Evolutionary conservation across 768 basidiomycete species (phyloP).

Genomic region (Naematelia encephala): DNA sequence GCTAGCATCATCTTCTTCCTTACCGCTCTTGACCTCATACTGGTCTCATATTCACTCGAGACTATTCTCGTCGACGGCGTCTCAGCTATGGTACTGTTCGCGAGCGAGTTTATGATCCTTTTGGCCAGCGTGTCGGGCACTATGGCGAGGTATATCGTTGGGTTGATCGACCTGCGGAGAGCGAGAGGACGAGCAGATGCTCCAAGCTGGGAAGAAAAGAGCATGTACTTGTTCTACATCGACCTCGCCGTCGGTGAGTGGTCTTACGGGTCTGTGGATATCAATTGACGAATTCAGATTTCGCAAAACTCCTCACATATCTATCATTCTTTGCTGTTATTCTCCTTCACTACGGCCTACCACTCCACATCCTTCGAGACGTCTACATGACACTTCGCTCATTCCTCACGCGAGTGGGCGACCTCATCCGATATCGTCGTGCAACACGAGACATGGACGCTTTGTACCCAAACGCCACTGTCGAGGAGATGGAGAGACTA

Average conservation of each 20-base stretch:
- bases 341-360: slow-evolving; percentile 88
- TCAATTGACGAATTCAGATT: slow-evolving; percentile 60
- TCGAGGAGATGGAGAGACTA: slow-evolving; percentile 74
- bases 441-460: slow-evolving; percentile 97
- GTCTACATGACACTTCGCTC: slow-evolving; percentile 93
- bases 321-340: slow-evolving; percentile 90
- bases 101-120: slow-evolving; percentile 62
- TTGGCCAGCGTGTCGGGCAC: slow-evolving; percentile 33
- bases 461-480: slow-evolving; percentile 86
- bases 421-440: slow-evolving; percentile 84
- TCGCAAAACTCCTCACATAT: slow-evolving; percentile 87
- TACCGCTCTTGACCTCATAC: slow-evolving; percentile 67
- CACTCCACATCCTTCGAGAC: slow-evolving; percentile 93
- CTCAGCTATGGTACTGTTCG: slow-evolving; percentile 84
- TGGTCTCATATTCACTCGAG: slow-evolving; percentile 59
- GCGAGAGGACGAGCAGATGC: slow-evolving; percentile 54
- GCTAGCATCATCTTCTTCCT: slow-evolving; percentile 68
- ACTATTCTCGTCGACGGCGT: slow-evolving; percentile 74
- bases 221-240: slow-evolving; percentile 93
- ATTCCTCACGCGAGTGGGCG: slow-evolving; percentile 79
- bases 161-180: slow-evolving; percentile 73
- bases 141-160: slow-evolving; percentile 76
- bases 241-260: slow-evolving; percentile 79
- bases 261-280: neutral
- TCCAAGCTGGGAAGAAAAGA: slow-evolving; percentile 95